Conservation (phyloP, 2,329 filamentous ascomycete species). For the Trichocomaceae sp. region DNA sequence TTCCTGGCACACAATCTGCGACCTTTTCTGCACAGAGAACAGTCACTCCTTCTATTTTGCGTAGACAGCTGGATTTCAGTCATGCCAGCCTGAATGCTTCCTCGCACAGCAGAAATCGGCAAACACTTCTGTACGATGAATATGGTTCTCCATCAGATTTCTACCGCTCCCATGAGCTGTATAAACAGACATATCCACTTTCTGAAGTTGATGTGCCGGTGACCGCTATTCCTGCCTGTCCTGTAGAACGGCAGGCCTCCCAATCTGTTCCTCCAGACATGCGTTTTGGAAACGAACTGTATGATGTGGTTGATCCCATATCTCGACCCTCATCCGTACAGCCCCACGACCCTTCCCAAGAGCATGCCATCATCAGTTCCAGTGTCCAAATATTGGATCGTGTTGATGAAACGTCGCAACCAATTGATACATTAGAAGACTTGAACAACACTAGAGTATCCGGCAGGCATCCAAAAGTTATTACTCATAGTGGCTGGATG, state of each 20-base stretch:
- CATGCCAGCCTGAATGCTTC: conserved; percentile 11
- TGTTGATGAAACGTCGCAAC: conserved; percentile 23
- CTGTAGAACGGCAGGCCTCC: conserved; percentile 69
- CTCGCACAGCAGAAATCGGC: conserved; percentile 35
- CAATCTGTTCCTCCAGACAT: conserved; percentile 94
- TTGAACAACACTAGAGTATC: not conserved
- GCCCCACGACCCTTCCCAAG: conserved; percentile 11
- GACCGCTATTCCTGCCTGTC: conserved; percentile 63
- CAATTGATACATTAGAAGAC: conserved; percentile 28
- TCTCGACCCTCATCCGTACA: conserved; percentile 19
- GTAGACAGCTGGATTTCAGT: conserved; percentile 10
- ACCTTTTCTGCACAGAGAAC: conserved; percentile 24
- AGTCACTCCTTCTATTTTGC: conserved; percentile 24
- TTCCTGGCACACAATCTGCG: conserved; percentile 18
- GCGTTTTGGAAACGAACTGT: conserved; percentile 56
- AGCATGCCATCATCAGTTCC: not conserved
- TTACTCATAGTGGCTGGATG: conserved; percentile 78
- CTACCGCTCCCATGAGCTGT: conserved; percentile 42
- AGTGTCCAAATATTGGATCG: conserved; percentile 20
- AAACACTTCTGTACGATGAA: conserved; percentile 47
- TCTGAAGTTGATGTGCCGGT: conserved; percentile 86
- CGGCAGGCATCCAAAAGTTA: conserved; percentile 33
- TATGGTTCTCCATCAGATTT: conserved; percentile 51
- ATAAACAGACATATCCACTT: conserved; percentile 72
- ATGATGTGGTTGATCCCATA: conserved; percentile 16